phyloP scores from a whole-genome alignment of 169 alveolate genomes.

The Babesia ovata region DNA sequence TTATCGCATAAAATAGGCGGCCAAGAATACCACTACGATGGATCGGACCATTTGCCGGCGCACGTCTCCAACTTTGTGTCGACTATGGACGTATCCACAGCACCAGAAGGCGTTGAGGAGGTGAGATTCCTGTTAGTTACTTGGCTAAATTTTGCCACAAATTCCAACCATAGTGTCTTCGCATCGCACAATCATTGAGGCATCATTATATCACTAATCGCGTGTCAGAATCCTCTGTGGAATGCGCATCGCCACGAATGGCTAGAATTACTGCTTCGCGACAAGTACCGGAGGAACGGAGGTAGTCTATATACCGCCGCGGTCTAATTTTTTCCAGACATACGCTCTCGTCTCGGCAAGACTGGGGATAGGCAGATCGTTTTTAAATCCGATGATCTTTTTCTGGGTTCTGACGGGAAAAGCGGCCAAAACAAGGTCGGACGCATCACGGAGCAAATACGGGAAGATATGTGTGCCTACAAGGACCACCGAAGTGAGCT shows the following conservation, averaged over 20 bases:
- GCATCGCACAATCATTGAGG: background rate
- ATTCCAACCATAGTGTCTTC: background rate
- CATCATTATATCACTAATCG: background rate
- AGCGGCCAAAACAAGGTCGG: slow-evolving; percentile 76
- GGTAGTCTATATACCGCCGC: background rate
- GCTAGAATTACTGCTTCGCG: slow-evolving; percentile 70
- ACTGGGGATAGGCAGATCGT: slow-evolving; percentile 51
- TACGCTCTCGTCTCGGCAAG: slow-evolving; percentile 11
- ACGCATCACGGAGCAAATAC: slow-evolving; percentile 67
- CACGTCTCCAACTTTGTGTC: background rate
- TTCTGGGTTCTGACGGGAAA: slow-evolving; percentile 65
- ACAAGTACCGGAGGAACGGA: slow-evolving; percentile 67
- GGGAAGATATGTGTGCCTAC: slow-evolving; percentile 55
- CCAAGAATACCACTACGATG: slow-evolving; percentile 5
- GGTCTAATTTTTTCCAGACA: background rate
- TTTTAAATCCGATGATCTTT: slow-evolving; percentile 18
- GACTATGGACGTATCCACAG: background rate
- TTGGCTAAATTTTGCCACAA: background rate
- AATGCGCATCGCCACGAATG: slow-evolving; percentile 47
- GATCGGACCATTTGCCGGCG: background rate
- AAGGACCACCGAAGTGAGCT: slow-evolving; percentile 34
- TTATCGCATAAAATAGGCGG: slow-evolving; percentile 18
- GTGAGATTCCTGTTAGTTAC: background rate
- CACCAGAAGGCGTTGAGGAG: slow-evolving; percentile 7
- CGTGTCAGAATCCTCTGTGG: slow-evolving; percentile 70